Percentiles rank a stretch among this genome's conserved stretches.
Evolutionary conservation across 371 early-diverging fungal species (phyloP).

Genomic region (Batkoa obscura): DNA sequence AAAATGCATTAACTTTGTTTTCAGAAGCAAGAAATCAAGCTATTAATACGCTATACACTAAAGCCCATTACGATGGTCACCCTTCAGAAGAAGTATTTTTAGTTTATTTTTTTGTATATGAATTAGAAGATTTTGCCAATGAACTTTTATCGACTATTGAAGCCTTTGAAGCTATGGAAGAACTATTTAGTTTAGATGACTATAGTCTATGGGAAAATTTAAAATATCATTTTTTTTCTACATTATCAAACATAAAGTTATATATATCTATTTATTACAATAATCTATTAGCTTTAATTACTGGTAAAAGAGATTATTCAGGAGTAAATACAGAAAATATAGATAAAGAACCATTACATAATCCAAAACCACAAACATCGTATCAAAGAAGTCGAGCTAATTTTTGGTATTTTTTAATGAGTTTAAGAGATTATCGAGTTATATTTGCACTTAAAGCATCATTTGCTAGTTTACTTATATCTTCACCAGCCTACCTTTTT

Average conservation of each 20-base stretch:
- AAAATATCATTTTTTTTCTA: too few species aligned
- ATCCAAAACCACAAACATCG: slow-evolving; percentile 33
- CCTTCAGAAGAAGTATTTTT: slow-evolving; percentile 39
- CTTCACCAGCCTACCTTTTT: slow-evolving; percentile 44
- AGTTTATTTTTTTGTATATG: slow-evolving; percentile 57
- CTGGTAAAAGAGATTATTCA: not conserved
- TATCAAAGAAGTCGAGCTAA: slow-evolving; percentile 25
- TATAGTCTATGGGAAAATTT: not conserved
- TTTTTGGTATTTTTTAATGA: slow-evolving; percentile 28
- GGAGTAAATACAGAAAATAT: not conserved
- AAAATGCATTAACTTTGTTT: slow-evolving; percentile 6
- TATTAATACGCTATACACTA: slow-evolving; percentile 1
- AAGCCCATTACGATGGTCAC: slow-evolving; percentile 3
- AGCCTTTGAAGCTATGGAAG: slow-evolving; percentile 19
- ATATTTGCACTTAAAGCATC: slow-evolving; percentile 52
- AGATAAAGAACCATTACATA: slow-evolving; percentile 18
- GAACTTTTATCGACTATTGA: slow-evolving; percentile 35
- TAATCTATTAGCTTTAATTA: too few species aligned
- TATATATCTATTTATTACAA: too few species aligned
- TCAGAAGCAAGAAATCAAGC: slow-evolving; percentile 6
- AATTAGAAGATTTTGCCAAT: slow-evolving; percentile 45
- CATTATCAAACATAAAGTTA: too few species aligned
- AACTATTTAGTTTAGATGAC: not conserved
- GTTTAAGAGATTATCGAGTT: slow-evolving; percentile 33
- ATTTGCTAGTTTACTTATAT: slow-evolving; percentile 29